Base-by-base conservation (phyloP, 2,329 filamentous ascomycete species). In the Botrytis pseudocinerea region DNA sequence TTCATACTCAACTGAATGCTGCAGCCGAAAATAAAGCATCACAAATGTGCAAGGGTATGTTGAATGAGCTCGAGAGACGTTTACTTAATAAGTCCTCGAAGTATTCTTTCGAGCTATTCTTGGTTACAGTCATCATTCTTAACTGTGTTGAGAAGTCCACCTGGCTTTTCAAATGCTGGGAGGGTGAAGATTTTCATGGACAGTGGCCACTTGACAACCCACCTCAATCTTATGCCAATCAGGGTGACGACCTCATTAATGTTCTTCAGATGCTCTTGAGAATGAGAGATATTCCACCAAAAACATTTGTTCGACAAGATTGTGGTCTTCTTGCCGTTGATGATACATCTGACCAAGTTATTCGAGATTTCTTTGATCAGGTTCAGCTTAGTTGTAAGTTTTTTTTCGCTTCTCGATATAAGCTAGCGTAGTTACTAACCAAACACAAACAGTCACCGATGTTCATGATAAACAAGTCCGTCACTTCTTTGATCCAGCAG, bases 141-240 rank as follows among this genome's bases (percentile, higher is more conserved):
- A 90, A 90, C 78, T 90, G 88, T 76, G 84, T 91, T 22, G 90
- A 92, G 79, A 91, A 91, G 82, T 89, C 88, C 0, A 91, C 89
- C 0, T 92, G 89, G 90, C 87, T 88, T 0, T 91, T 91, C 82
- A 90, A 90, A 75, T 89, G 88, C 2, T 92, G 89, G 89, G 89
- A 91, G 77, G 87, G 91, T 78, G 85, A 88, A 72, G 86, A 87
- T 68, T 84, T 78, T 48, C 76, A 79, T 59, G 74, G 77, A 40
- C 85, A 87, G 2, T 91, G 89, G 89, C 90, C 90, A 6, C 83
- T 91, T 4, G 87, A 89, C 54, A 85, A 85, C 73, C 86, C 87
- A 12, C 89, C 89, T 0, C 82, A 83, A 68, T 83, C 84, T 69
- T 91, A 88, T 78, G 87, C 87, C 0, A 84, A 86, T 72, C 89